phyloP scores from a whole-genome alignment of 2,329 filamentous ascomycete species.

The Phoma sp. region DNA sequence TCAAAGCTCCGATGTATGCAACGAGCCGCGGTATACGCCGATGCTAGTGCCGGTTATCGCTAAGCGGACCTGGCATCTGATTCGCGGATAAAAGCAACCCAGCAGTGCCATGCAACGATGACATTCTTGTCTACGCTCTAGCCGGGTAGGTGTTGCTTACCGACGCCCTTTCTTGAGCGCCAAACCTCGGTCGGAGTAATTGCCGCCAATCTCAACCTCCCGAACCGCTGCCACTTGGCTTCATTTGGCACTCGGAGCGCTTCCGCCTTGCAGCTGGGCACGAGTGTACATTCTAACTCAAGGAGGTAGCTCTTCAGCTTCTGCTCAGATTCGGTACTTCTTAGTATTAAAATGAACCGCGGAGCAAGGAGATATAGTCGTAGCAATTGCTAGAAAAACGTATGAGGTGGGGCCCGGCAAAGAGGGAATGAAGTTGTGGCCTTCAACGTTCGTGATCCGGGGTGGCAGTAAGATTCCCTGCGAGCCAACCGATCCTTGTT shows the following conservation, averaged over 20 bases:
- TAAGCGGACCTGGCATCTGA: background rate
- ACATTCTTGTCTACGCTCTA: constrained; percentile 6
- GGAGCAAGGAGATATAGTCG: too few species aligned
- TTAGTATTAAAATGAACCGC: too few species aligned
- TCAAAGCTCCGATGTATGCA: constrained; percentile 16
- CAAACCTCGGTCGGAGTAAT: constrained; percentile 6
- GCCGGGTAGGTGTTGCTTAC: constrained; percentile 3
- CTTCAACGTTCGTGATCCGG: too few species aligned
- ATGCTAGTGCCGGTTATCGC: background rate
- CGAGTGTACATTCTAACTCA: constrained; percentile 3
- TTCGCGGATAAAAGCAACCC: constrained; percentile 12
- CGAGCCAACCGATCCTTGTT: too few species aligned
- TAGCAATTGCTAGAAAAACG: too few species aligned
- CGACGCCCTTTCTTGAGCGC: constrained; percentile 3
- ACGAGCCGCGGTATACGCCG: constrained; percentile 9
- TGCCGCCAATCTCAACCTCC: constrained; percentile 13
- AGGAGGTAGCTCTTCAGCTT: too few species aligned
- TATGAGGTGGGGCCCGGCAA: too few species aligned
- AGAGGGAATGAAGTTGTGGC: too few species aligned
- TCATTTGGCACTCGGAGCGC: constrained; percentile 2
- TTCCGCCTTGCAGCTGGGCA: constrained; percentile 3
- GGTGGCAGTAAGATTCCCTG: too few species aligned
- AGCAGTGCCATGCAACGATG: constrained; percentile 5
- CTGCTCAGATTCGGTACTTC: too few species aligned
- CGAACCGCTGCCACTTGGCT: constrained; percentile 2